Evolutionary conservation across 768 basidiomycete species (phyloP).

Genomic region (Leucosporidium creatinivorum): DNA sequence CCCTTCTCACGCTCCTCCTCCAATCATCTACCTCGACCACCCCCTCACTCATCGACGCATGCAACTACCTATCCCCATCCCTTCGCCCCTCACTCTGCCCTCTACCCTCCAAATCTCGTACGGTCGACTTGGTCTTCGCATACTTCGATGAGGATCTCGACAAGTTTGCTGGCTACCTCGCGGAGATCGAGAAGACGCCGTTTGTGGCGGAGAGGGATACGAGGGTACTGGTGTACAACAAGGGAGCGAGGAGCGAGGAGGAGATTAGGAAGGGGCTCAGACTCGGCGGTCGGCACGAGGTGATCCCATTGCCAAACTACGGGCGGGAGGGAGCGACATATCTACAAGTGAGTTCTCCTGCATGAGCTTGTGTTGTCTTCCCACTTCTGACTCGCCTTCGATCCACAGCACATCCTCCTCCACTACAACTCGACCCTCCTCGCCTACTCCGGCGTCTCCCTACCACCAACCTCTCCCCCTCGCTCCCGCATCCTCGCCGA

Average conservation of each 20-base stretch:
- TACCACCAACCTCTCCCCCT: background rate
- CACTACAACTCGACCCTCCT: conserved; percentile 33
- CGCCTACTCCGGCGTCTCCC: conserved; percentile 11
- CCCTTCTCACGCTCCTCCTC: conserved; percentile 14
- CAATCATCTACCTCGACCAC: background rate
- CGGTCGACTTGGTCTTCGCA: conserved; percentile 35
- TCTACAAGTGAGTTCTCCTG: conserved; percentile 34
- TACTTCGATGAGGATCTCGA: conserved; percentile 38
- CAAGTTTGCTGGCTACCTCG: conserved; percentile 26
- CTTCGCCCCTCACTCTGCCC: conserved; percentile 19
- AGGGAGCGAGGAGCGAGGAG: conserved; percentile 24
- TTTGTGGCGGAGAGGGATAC: conserved; percentile 1
- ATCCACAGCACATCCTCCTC: conserved; percentile 38
- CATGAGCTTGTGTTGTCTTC: background rate
- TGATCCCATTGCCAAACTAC: conserved; percentile 37
- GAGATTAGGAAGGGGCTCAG: conserved; percentile 23
- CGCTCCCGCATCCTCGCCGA: conserved; percentile 25
- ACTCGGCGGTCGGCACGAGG: conserved; percentile 34
- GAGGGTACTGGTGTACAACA: conserved; percentile 38
- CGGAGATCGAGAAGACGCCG: background rate
- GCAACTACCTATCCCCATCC: conserved; percentile 12
- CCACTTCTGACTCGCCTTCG: background rate
- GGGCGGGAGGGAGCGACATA: conserved; percentile 43
- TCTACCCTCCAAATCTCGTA: background rate
- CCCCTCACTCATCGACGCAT: conserved; percentile 12